Base-by-base conservation (phyloP, 305 asterid species). In the Solanum hybrid region DNA sequence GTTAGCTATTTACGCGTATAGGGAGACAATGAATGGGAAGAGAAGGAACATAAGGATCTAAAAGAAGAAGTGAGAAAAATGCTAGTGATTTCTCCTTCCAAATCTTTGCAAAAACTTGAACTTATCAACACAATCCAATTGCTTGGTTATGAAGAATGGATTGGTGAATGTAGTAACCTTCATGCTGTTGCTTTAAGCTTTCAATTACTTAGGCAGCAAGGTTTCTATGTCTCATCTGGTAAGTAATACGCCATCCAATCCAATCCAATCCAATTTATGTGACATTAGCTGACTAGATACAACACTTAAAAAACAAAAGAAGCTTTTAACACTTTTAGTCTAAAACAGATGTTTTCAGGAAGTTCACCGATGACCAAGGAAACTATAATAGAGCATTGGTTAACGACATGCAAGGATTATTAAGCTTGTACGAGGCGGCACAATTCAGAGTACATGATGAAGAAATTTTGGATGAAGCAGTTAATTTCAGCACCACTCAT, bases 161-260 rank as follows among this genome's bases (percentile, higher is more conserved):
- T 10, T 26, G 11, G 16, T n/a, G 9, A 71, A 20, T 32, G 11
- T 32, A 40, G 11, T 26, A 11, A 87, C 7, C 88, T 90, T 31
- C 6, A n/a, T 17, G 13, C 27, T 3, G 26, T 85, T 42, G 77
- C 92, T 38, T 91, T 88, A 4, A 79, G 78, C 3, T 91, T 91
- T 69, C 89, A 92, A 37, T 35, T 92, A 7, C 90, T 91, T 9
- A 89, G 92, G 84, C 91, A 92, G 32, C 89, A 89, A 32, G 93
- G 90, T 9, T 46, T 40, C 71, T 1, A 51, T 46, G 92, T 89
- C 13, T 72, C 92, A 6, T 78, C 71, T 4, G 82, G 92, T 91
- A 88, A 31, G 90, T 91, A 34, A 10, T 38, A 38, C 1, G 13
- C 4, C 29, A 29, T 29, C 29, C 29, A 29, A 29, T 29, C 29